Evolutionary conservation across 768 basidiomycete species (phyloP).

Genomic region (Punctularia strigosozonata): DNA sequence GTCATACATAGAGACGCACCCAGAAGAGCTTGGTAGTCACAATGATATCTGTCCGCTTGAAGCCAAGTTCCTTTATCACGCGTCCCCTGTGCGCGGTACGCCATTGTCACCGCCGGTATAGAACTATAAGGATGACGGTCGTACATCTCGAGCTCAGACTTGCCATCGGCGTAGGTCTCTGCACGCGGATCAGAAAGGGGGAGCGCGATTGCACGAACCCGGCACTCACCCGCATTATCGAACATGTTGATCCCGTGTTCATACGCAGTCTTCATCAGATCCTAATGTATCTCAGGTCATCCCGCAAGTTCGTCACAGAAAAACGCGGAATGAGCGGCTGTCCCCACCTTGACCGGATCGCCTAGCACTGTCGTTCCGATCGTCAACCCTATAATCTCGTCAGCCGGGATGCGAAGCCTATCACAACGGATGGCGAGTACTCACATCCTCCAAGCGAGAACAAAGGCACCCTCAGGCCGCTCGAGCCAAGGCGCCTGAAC

Average conservation of each 20-base stretch:
- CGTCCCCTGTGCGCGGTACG: conserved; percentile 24
- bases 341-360: conserved; percentile 37
- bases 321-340: background rate
- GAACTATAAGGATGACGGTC: conserved; percentile 1
- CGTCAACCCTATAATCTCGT: conserved; percentile 26
- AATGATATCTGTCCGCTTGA: conserved; percentile 36
- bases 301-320: background rate
- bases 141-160: conserved; percentile 42
- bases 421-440: conserved; percentile 1
- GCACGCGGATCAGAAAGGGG: too few species aligned
- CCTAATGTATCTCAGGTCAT: conserved; percentile 15
- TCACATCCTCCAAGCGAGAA: conserved; percentile 42
- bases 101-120: background rate
- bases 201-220: too few species aligned
- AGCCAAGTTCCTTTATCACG: conserved; percentile 41
- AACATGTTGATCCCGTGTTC: conserved; percentile 42
- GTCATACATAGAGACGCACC: conserved; percentile 35
- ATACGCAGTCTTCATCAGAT: conserved; percentile 42
- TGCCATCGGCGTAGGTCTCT: conserved; percentile 33
- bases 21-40: conserved; percentile 51
- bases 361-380: conserved; percentile 34
- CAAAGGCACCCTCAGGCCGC: conserved; percentile 36
- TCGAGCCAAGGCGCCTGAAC: conserved; percentile 30
- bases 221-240: conserved; percentile 34
- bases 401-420: background rate